Conservation (phyloP, 2,329 filamentous ascomycete species). For the Aspergillus sp. region DNA sequence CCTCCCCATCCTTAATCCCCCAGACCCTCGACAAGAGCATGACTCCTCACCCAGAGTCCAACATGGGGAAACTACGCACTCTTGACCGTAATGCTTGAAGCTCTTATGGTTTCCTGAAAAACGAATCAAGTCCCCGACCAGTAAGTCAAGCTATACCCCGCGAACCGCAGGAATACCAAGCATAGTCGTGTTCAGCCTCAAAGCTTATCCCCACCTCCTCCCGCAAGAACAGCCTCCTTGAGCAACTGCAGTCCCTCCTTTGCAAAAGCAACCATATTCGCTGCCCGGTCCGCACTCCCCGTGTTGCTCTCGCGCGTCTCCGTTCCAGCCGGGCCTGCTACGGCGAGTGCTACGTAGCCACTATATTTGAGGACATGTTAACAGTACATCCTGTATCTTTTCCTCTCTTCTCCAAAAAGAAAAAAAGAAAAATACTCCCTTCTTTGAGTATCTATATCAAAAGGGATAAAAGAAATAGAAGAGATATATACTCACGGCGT, state of each 20-base stretch:
- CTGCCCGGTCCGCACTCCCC: slow-evolving; percentile 58
- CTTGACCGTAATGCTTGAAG: too few species aligned
- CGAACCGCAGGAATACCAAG: not conserved
- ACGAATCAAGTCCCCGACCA: too few species aligned
- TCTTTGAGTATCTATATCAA: too few species aligned
- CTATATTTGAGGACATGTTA: slow-evolving; percentile 31
- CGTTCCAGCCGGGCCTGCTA: slow-evolving; percentile 57
- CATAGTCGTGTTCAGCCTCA: not conserved
- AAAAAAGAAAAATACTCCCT: not conserved
- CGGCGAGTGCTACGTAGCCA: slow-evolving; percentile 68
- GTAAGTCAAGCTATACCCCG: too few species aligned
- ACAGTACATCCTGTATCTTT: too few species aligned
- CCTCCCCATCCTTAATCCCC: too few species aligned
- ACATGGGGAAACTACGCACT: too few species aligned
- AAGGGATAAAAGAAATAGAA: not conserved
- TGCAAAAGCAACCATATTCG: slow-evolving; percentile 68
- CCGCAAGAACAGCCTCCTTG: slow-evolving; percentile 57
- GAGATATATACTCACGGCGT: slow-evolving; percentile 50
- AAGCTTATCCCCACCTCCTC: not conserved
- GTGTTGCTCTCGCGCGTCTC: slow-evolving; percentile 62
- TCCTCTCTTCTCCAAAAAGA: too few species aligned
- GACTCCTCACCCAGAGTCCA: too few species aligned
- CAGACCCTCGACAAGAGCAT: too few species aligned
- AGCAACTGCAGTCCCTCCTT: slow-evolving; percentile 61
- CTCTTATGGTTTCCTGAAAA: too few species aligned